These are phyloP conservation scores for Phytomonas francai DNA, from an alignment of 208 protist genomes.

Conservation along the genomic window DNA sequence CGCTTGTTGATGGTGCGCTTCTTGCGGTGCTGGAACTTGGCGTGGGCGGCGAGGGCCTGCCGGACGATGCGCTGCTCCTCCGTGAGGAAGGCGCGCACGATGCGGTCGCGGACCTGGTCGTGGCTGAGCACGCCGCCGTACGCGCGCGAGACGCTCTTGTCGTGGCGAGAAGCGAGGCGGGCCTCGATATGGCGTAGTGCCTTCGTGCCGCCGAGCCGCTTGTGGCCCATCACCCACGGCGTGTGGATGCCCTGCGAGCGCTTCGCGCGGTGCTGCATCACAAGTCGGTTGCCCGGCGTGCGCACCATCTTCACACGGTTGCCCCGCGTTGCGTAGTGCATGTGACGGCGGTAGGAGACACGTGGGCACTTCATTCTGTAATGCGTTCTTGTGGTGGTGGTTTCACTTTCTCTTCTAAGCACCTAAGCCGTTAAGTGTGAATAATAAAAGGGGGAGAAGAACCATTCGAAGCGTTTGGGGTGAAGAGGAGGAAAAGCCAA, in stretches of 20 bases:
- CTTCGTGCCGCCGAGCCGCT: conserved; percentile 88
- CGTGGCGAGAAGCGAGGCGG: conserved; percentile 72
- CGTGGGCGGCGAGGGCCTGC: conserved; percentile 70
- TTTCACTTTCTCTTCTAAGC: conserved; percentile 2
- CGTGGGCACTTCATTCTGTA: conserved; percentile 51
- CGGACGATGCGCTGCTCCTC: conserved; percentile 99
- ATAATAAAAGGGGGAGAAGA: background rate
- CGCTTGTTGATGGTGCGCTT: conserved; percentile 62
- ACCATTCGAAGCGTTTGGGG: background rate
- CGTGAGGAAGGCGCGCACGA: conserved; percentile 98
- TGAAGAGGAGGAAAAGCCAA: too few relatives aligned
- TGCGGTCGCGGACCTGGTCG: conserved; percentile 88
- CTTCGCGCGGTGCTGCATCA: conserved; percentile 95
- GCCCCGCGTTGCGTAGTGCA: conserved; percentile 68
- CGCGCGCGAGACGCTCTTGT: conserved; percentile 94
- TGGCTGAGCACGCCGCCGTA: conserved; percentile 93
- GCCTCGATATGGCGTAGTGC: conserved; percentile 88
- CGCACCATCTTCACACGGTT: conserved; percentile 81
- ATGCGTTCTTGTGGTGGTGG: conserved; percentile 12
- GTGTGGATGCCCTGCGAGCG: conserved; percentile 87
- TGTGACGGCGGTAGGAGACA: conserved; percentile 72
- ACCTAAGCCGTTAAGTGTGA: background rate
- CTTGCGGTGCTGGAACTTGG: conserved; percentile 54
- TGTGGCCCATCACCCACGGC: conserved; percentile 90
- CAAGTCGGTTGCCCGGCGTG: conserved; percentile 90